These are phyloP conservation scores for Hemisphaericaspora xylanilytica DNA, from an alignment of 1,139 yeast genomes.

Conservation along the genomic window DNA sequence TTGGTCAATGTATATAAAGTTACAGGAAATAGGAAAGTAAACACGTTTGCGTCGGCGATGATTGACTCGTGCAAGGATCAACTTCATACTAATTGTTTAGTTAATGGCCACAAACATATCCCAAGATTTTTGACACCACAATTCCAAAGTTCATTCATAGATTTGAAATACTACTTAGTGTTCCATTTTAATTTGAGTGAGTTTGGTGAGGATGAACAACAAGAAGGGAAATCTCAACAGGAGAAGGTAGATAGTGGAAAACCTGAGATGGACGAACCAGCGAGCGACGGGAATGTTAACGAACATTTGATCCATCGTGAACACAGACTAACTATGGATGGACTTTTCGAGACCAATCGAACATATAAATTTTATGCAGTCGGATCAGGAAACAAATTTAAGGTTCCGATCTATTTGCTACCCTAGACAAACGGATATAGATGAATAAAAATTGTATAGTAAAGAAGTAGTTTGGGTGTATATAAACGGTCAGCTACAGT, in stretches of 20 bases:
- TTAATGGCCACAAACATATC: conserved; percentile 31
- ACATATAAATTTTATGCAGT: conserved; percentile 25
- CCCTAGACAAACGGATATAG: too few species aligned
- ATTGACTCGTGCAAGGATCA: conserved; percentile 12
- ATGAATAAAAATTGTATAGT: background rate
- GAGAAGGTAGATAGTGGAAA: conserved; percentile 2
- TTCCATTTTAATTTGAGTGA: conserved; percentile 39
- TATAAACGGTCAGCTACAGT: too few species aligned
- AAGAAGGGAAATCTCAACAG: conserved; percentile 6
- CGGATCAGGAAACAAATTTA: conserved; percentile 37
- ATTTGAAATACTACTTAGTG: conserved; percentile 36
- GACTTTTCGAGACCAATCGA: conserved; percentile 9
- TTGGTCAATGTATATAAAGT: conserved; percentile 35
- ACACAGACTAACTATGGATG: background rate
- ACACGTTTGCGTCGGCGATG: conserved; percentile 34
- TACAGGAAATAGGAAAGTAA: conserved; percentile 36
- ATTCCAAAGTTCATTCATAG: conserved; percentile 38
- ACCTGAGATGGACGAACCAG: background rate
- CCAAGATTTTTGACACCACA: conserved; percentile 36
- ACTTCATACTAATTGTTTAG: conserved; percentile 10
- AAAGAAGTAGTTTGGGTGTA: too few species aligned
- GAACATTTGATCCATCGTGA: background rate
- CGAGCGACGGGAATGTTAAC: background rate
- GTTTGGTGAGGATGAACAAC: conserved; percentile 15
- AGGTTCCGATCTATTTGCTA: conserved; percentile 29